Base-by-base conservation (phyloP, 805 yeast species). In the Hanseniaspora valbyensis region DNA sequence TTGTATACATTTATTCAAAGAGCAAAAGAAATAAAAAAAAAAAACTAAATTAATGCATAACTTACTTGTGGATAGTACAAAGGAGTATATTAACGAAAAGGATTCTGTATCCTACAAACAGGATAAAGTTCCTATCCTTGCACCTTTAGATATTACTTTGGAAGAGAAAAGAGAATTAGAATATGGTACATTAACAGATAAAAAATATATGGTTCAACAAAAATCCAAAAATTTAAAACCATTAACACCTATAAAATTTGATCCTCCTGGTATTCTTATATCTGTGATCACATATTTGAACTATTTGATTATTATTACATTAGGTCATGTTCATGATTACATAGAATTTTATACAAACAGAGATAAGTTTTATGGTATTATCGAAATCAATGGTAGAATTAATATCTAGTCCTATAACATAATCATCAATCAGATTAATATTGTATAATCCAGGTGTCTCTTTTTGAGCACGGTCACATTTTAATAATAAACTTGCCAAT, bases 321-420 rank as follows among this genome's bases (percentile, higher is more conserved):
- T 87, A 53, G 99, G 99, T 32, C 95, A 92, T 62, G 68, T 88
- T 36, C 80, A 88, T 58, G 99, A 92, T 68, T 90, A 81, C 64
- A 74, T 87, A 53, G 95, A 95, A 50, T 77, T 82, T 62, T 67
- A 71, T 21, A 83, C 89, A 66, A 75, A 74, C 61, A 83, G 84
- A 18, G n/a, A n/a, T n/a, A n/a, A n/a, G n/a, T n/a, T n/a, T n/a
- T n/a, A n/a, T n/a, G n/a, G n/a, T n/a, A n/a, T n/a, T n/a, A n/a
- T n/a, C n/a, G n/a, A n/a, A n/a, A n/a, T n/a, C n/a, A n/a, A n/a
- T n/a, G n/a, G n/a, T 69, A 12, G 94, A 89, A 1, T 64, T 61
- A 0, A 95, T 92, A 59, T 90, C 98, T 16, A 90, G 69, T 0
- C 97, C 98, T 37, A 92, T 64, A 58, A 88, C 90, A 9, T 96